Conservation (phyloP, 75 land plant genomes). For the Selaginella moellendorffii region DNA sequence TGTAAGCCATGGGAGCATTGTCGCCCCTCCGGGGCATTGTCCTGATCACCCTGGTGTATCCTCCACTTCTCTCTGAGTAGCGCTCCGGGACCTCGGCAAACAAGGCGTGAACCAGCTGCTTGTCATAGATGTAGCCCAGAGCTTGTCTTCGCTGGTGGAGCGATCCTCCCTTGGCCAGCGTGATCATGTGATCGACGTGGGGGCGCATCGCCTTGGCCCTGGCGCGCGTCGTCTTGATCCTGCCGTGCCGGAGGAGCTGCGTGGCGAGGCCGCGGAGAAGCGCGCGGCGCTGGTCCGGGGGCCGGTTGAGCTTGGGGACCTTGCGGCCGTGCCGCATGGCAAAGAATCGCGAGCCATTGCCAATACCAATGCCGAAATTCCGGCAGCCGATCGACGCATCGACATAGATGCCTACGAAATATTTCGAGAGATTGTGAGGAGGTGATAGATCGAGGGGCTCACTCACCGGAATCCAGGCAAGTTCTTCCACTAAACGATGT, state of each 20-base stretch:
- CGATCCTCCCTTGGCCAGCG: constrained; percentile 81
- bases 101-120: constrained; percentile 81
- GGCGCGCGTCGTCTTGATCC: constrained; percentile 81
- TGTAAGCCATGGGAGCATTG: constrained; percentile 98
- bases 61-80: constrained; percentile 94
- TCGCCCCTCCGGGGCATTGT: constrained; percentile 78
- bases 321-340: constrained; percentile 78
- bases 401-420: too few relatives aligned
- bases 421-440: too few relatives aligned
- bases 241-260: constrained; percentile 66
- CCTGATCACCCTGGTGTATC: constrained; percentile 81
- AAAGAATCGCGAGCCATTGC: constrained; percentile 43
- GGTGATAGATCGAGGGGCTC: too few relatives aligned
- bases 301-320: constrained; percentile 75
- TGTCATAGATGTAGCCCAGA: constrained; percentile 85
- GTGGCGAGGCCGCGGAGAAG: constrained; percentile 75
- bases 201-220: constrained; percentile 86
- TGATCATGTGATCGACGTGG: constrained; percentile 92
- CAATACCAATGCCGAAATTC: constrained; percentile 31
- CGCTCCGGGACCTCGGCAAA: constrained; percentile 88
- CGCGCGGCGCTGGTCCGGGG: constrained; percentile 81
- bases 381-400: too few relatives aligned
- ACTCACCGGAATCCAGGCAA: too few relatives aligned
- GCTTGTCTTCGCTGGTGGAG: constrained; percentile 90
- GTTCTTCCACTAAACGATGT: too few relatives aligned